phyloP scores from a whole-genome alignment of 2,329 filamentous ascomycete genomes.

The Fusarium albidum region DNA sequence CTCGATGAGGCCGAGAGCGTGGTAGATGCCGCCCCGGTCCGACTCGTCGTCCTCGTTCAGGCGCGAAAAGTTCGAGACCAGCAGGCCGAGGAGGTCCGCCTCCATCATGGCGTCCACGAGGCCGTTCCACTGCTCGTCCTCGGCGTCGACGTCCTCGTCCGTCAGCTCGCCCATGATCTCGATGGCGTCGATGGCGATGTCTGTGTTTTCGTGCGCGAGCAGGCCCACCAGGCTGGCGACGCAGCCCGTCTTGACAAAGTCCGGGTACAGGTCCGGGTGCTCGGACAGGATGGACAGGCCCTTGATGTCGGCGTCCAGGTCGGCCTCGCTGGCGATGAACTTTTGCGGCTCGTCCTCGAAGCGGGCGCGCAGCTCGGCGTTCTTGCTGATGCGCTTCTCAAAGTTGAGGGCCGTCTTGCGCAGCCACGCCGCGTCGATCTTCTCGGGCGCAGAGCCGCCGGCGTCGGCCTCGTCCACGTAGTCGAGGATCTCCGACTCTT shows the following conservation, averaged over 20 bases:
- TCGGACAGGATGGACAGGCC: conserved; percentile 86
- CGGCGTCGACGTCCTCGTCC: conserved; percentile 88
- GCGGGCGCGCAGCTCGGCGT: conserved; percentile 86
- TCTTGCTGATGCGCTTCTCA: conserved; percentile 90
- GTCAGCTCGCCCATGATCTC: conserved; percentile 91
- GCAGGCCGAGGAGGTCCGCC: conserved; percentile 75
- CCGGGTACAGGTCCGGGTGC: conserved; percentile 81
- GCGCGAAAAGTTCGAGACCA: conserved; percentile 80
- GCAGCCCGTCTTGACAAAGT: conserved; percentile 80
- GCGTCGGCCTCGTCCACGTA: conserved; percentile 72
- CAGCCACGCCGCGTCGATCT: conserved; percentile 85
- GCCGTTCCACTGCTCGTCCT: conserved; percentile 80
- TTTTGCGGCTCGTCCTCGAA: conserved; percentile 82
- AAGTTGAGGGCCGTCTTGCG: conserved; percentile 82
- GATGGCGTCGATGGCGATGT: conserved; percentile 91
- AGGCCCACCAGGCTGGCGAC: conserved; percentile 79
- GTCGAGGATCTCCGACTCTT: conserved; percentile 85
- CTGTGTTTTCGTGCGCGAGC: conserved; percentile 93
- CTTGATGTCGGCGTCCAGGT: conserved; percentile 89
- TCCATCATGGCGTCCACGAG: conserved; percentile 74
- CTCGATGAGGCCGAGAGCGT: conserved; percentile 83
- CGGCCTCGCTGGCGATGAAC: conserved; percentile 86
- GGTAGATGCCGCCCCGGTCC: conserved; percentile 87
- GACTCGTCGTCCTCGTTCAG: conserved; percentile 77
- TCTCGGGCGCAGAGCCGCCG: conserved; percentile 66